Conservation (phyloP, 73 alveolate species). For the Paramecium caudatum region DNA sequence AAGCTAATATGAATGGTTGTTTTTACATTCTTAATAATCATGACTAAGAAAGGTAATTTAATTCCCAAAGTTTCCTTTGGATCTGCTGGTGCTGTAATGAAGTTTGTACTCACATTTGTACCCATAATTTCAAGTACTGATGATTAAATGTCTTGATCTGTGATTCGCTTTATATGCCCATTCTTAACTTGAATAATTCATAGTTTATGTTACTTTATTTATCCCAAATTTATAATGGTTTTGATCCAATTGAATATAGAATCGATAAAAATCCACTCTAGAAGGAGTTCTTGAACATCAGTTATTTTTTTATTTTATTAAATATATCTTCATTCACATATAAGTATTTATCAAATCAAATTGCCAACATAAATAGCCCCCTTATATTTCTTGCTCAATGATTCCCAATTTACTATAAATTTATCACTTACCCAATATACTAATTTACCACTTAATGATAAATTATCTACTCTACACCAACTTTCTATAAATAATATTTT, state of each 20-base stretch:
- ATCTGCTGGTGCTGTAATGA: slow-evolving; percentile 96
- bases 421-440: slow-evolving; percentile 40
- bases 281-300: slow-evolving; percentile 95
- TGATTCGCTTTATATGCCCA: slow-evolving; percentile 98
- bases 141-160: slow-evolving; percentile 97
- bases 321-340: not conserved
- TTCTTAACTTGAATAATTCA: slow-evolving; percentile 84
- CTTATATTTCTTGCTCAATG: slow-evolving; percentile 1
- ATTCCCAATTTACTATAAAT: slow-evolving; percentile 26
- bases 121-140: slow-evolving; percentile 98
- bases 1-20: slow-evolving; percentile 66
- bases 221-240: slow-evolving; percentile 98
- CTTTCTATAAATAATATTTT: slow-evolving; percentile 54
- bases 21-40: slow-evolving; percentile 93
- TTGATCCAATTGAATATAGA: slow-evolving; percentile 93
- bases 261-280: slow-evolving; percentile 96
- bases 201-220: slow-evolving; percentile 72
- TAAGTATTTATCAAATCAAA: slow-evolving; percentile 26
- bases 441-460: slow-evolving; percentile 61
- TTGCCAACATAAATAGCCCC: slow-evolving; percentile 6
- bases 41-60: slow-evolving; percentile 97
- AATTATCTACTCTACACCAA: slow-evolving; percentile 63
- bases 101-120: slow-evolving; percentile 96
- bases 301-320: slow-evolving; percentile 58
- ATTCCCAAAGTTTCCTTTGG: slow-evolving; percentile 97